Percentiles rank a stretch among this genome's conserved stretches.
Conservation (phyloP, 192 early-diverging fungal genomes). For the Entomortierella lignicola region DNA sequence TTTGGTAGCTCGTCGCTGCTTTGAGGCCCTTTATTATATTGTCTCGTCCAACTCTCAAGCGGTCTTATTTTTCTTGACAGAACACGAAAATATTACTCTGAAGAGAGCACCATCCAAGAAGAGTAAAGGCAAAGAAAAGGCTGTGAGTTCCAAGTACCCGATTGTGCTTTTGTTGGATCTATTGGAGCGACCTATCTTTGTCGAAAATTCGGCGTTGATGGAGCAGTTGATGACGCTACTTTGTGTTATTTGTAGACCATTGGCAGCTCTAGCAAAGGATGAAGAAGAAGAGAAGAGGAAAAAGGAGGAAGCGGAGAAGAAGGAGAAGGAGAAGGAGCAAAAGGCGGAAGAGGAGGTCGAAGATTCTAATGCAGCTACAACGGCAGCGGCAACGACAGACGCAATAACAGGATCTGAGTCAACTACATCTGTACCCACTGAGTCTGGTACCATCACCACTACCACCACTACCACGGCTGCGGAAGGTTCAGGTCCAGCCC, state of each 20-base stretch:
- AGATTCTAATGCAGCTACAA: slow-evolving; percentile 2
- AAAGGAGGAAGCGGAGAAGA: slow-evolving; percentile 22
- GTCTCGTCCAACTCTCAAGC: slow-evolving; percentile 83
- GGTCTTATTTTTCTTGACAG: slow-evolving; percentile 81
- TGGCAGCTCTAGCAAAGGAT: slow-evolving; percentile 72
- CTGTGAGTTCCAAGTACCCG: slow-evolving; percentile 65
- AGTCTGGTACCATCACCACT: background rate
- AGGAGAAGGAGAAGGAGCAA: slow-evolving; percentile 7
- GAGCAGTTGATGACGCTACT: slow-evolving; percentile 91
- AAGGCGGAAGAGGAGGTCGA: background rate
- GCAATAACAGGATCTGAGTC: background rate
- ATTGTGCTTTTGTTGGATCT: slow-evolving; percentile 86
- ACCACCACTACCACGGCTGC: background rate
- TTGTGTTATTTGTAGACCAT: slow-evolving; percentile 80
- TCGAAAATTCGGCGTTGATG: slow-evolving; percentile 82
- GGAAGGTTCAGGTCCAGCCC: background rate
- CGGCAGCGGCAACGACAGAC: background rate
- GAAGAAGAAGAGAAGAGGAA: slow-evolving; percentile 60
- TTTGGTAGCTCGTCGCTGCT: slow-evolving; percentile 88
- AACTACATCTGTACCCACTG: background rate
- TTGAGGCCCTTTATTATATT: slow-evolving; percentile 86
- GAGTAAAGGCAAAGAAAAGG: slow-evolving; percentile 74
- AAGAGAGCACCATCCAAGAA: slow-evolving; percentile 65
- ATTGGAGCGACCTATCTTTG: slow-evolving; percentile 85
- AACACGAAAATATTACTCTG: slow-evolving; percentile 69